Percentiles rank a stretch among this genome's conserved stretches.
phyloP scores from a whole-genome alignment of 1,139 yeast genomes.

The Wickerhamiella infanticola region DNA sequence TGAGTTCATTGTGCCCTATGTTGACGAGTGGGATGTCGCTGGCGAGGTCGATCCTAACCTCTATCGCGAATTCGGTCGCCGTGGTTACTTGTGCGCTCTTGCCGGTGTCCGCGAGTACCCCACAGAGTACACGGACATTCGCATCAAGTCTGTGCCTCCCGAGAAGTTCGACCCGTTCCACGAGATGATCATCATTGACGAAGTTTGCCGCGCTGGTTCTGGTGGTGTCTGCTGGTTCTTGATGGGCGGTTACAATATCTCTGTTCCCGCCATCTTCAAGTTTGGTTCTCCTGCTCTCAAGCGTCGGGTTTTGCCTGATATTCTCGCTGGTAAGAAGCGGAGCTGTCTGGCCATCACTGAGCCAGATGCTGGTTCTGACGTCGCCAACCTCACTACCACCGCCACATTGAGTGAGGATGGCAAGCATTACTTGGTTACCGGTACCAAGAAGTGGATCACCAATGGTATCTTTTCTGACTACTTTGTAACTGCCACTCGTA shows the following conservation, averaged over 20 bases:
- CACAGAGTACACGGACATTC: constrained; percentile 23
- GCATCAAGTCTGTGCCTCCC: constrained; percentile 24
- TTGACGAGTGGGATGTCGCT: constrained; percentile 31
- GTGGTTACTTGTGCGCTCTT: constrained; percentile 22
- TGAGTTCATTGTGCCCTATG: constrained; percentile 25
- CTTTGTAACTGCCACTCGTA: constrained; percentile 31
- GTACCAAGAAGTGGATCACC: constrained; percentile 33
- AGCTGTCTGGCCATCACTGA: constrained; percentile 30
- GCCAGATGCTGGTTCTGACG: constrained; percentile 33
- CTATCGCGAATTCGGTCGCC: constrained; percentile 22
- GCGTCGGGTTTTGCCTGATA: constrained; percentile 26
- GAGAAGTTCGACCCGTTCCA: constrained; percentile 29
- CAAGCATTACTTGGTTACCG: constrained; percentile 28
- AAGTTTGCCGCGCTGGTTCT: constrained; percentile 27
- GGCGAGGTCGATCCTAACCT: constrained; percentile 22
- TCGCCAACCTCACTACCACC: constrained; percentile 28
- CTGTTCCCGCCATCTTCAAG: constrained; percentile 29
- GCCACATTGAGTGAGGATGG: constrained; percentile 28
- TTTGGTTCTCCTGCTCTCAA: constrained; percentile 23
- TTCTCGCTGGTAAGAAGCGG: constrained; percentile 27
- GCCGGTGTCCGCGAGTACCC: constrained; percentile 25
- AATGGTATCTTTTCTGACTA: constrained; percentile 30
- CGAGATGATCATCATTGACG: constrained; percentile 27
- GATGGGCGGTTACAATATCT: constrained; percentile 29
- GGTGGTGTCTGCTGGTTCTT: constrained; percentile 30